Evolutionary conservation across 2,329 filamentous ascomycete genomes (phyloP).

Genomic region (Helminthosporium solani): DNA sequence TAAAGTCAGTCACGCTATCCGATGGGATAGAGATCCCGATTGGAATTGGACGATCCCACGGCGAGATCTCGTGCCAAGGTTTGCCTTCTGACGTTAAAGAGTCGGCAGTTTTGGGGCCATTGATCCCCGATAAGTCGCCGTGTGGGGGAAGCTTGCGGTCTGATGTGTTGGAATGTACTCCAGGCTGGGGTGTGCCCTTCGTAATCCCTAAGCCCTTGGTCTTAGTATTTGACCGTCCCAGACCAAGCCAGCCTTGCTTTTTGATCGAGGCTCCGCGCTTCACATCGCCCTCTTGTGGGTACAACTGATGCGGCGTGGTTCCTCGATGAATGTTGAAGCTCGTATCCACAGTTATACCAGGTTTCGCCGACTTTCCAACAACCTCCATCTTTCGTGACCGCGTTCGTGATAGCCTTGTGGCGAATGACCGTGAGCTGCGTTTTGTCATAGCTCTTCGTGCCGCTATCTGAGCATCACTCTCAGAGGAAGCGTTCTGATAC

Average conservation of each 20-base stretch:
- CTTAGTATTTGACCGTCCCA: constrained; percentile 28
- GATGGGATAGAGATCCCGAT: constrained; percentile 69
- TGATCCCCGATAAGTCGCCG: constrained; percentile 8
- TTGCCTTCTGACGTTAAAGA: constrained; percentile 31
- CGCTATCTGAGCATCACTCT: constrained; percentile 29
- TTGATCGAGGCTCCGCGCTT: constrained; percentile 21
- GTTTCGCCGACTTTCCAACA: constrained; percentile 57
- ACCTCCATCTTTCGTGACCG: constrained; percentile 64
- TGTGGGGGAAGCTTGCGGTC: constrained; percentile 3
- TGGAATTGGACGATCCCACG: constrained; percentile 68
- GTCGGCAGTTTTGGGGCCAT: constrained; percentile 31
- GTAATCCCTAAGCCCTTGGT: constrained; percentile 39
- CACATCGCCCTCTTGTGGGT: constrained; percentile 35
- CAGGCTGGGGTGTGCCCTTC: constrained; percentile 37
- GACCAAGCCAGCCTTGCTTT: constrained; percentile 35
- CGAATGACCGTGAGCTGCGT: constrained; percentile 35
- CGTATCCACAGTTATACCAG: constrained; percentile 68
- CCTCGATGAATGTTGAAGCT: constrained; percentile 58
- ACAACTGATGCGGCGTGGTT: constrained; percentile 50
- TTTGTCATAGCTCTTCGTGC: constrained; percentile 31
- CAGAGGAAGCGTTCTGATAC: constrained; percentile 20
- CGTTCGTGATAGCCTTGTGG: constrained; percentile 40
- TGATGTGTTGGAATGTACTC: background rate
- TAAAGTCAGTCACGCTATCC: constrained; percentile 48
- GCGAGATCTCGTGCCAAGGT: constrained; percentile 58